Conservation (phyloP, 2,329 filamentous ascomycete genomes). For the Verticillium isaacii region DNA sequence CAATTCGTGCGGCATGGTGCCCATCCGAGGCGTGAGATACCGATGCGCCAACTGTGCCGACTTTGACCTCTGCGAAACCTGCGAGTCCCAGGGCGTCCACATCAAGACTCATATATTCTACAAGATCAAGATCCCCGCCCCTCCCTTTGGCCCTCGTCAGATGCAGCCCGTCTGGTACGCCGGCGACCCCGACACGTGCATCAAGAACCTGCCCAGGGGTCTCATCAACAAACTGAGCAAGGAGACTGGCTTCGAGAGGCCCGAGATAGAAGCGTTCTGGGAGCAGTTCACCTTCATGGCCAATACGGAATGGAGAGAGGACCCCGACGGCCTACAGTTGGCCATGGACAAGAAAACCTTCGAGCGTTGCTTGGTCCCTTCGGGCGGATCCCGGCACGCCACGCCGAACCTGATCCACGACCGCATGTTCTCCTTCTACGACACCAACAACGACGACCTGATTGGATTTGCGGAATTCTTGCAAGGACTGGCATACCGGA, state of each 20-base stretch:
- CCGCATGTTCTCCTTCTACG: conserved; percentile 95
- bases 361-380: conserved; percentile 82
- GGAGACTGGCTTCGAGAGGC: conserved; percentile 75
- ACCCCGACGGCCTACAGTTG: conserved; percentile 70
- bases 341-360: conserved; percentile 93
- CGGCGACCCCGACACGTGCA: conserved; percentile 72
- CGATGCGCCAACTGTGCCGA: conserved; percentile 94
- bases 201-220: conserved; percentile 59
- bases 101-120: conserved; percentile 93
- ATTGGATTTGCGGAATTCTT: conserved; percentile 94
- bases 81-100: conserved; percentile 74
- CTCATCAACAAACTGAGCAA: conserved; percentile 65
- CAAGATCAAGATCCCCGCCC: conserved; percentile 87
- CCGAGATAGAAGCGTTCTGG: conserved; percentile 89
- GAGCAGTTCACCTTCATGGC: conserved; percentile 96
- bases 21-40: conserved; percentile 89
- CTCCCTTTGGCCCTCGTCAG: conserved; percentile 75
- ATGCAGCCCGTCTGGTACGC: conserved; percentile 84
- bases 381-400: conserved; percentile 72
- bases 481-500: conserved; percentile 69
- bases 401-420: conserved; percentile 90
- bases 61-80: conserved; percentile 92
- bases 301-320: conserved; percentile 75
- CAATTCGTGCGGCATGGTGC: conserved; percentile 80
- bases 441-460: conserved; percentile 80